Base-by-base conservation (phyloP, 2,329 filamentous ascomycete species). In the Phyllosticta citribraziliensis region DNA sequence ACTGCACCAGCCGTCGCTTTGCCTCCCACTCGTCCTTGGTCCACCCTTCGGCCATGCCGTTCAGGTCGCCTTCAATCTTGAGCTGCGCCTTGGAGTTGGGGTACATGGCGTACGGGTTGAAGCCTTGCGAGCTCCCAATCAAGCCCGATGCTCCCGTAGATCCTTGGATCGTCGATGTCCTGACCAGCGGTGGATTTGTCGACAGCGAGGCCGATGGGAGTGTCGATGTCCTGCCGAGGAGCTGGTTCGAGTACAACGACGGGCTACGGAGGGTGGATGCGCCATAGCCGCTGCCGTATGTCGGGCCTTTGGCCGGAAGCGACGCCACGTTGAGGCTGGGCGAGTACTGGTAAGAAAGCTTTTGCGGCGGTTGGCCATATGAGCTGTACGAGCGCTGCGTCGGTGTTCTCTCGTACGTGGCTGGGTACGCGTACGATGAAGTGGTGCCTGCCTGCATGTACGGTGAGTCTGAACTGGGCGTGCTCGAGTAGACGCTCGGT, bases 21-120 rank as follows among this genome's bases (percentile, higher is more conserved):
- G 85, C 85, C 47, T 87, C 83, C 76, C 85, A 86, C 73, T 99
- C 94, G 64, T 96, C 91, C 27, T 81, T 76, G 0, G 84, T 87
- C 94, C 94, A 99, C 64, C 86, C 83, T 64, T 88, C 83, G 0
- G 86, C 85, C 93, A 97, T 97, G 8, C 80, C 78, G 57, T 91
- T 86, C 55, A 99, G 81, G 68, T 97, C 89, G 20, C 92, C 92
- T 59, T 88, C 84, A 63, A 97, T 88, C 69, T 94, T 91, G 30
- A 97, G 79, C 19, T 88, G 79, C 0, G 92, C 94, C 76, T 96
- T 97, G 20, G 74, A 72, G 70, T 85, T 84, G 17, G 90, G 87
- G 70, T 92, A 93, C 66, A 93, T 83, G 3, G 86, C 83, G 70
- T 96, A 92, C 0, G 88, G 88, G 67, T 91, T 90, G 75, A 91